Base-by-base conservation (phyloP, 1,284 basidiomycete genomes). In the Sparassis latifolia region DNA sequence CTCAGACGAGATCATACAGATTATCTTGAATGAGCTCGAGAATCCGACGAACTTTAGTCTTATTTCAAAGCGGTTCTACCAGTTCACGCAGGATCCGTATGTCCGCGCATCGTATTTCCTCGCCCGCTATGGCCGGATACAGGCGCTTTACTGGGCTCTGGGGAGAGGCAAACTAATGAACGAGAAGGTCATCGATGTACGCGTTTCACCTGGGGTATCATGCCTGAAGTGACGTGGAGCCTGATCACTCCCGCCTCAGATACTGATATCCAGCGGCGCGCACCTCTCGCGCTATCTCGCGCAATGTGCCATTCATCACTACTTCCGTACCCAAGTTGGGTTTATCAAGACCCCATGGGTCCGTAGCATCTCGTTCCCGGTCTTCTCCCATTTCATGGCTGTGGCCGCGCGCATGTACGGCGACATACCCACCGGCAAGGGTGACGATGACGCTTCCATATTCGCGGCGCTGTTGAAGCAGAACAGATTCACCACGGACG, bases 331-430 rank as follows among this genome's bases (percentile, higher is more conserved):
- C 1, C 77, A 80, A 55, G 70, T 79, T 30, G 82, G 84, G 33
- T 89, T 86, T 58, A 77, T 88, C 65, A 87, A 86, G 67, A 76
- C 78, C 1, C 69, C 70, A 29, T 89, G 86, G 86, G 82, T 82
- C 54, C 78, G 84, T 60, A 77, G 73, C 33, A 72, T 88, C 48
- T 69, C 79, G 3, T 68, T 85, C 38, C 61, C 72, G 10, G 76
- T 81, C 45, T 85, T 86, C 58, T 68, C 71, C 1, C 73, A 88
- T 62, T 81, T 89, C 58, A 68, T 86, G 58, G 73, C 73, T 48
- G 66, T 81, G 33, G 79, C 81, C 4, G 73, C 78, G 30, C 67
- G 74, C 42, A 71, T 70, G 54, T 84, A 82, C 53, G 81, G 80
- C 39, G 74, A 84, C 48, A 80, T 88, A 55, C 82, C 85, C 27